phyloP scores from a whole-genome alignment of 805 yeast genomes.

The Tetrapisispora arboricola region DNA sequence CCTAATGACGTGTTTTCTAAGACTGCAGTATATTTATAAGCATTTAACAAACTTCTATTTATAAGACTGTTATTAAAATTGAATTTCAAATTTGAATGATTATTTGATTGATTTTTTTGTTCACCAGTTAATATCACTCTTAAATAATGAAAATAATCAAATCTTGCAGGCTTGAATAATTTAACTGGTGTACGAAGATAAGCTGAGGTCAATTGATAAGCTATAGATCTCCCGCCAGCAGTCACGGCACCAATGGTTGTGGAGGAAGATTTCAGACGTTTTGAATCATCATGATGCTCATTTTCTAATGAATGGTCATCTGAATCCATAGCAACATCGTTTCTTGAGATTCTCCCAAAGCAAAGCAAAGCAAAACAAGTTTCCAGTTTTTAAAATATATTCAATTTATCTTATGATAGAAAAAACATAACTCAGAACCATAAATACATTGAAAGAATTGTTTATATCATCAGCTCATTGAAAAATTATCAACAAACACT shows the following conservation, averaged over 20 bases:
- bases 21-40: background rate
- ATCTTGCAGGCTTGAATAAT: slow-evolving; percentile 80
- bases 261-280: background rate
- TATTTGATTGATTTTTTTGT: background rate
- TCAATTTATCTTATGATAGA: too few species aligned
- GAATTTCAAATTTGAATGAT: too few species aligned
- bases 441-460: too few species aligned
- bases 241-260: slow-evolving; percentile 64
- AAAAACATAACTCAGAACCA: too few species aligned
- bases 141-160: slow-evolving; percentile 71
- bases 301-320: background rate
- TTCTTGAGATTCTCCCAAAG: too few species aligned
- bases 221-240: slow-evolving; percentile 76
- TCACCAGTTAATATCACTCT: slow-evolving; percentile 37
- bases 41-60: background rate
- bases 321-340: background rate
- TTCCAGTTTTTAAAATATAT: too few species aligned
- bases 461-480: too few species aligned
- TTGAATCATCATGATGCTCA: background rate
- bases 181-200: slow-evolving; percentile 77
- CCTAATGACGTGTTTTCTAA: slow-evolving; percentile 71
- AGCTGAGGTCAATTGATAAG: slow-evolving; percentile 67
- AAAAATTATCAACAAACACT: too few species aligned
- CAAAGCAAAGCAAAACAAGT: too few species aligned
- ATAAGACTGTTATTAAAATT: too few species aligned